Conservation (phyloP, 306 rosid species). For the Datisca glomerata region DNA sequence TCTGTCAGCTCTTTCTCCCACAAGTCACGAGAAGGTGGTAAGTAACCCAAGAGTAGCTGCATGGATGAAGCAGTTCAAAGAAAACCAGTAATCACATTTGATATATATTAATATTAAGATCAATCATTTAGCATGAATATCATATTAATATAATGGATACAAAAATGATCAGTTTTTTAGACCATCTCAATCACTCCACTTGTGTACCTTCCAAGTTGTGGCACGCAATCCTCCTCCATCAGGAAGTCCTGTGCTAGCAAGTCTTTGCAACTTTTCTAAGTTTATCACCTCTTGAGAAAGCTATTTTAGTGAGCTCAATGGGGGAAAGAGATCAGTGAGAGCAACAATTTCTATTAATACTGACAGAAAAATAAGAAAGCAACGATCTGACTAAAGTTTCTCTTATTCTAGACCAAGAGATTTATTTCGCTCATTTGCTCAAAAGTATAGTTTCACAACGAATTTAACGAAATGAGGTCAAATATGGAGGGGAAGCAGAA, state of each 20-base stretch:
- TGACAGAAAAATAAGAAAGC: too few relatives aligned
- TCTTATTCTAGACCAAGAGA: too few relatives aligned
- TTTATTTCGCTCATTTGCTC: too few relatives aligned
- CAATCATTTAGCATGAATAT: too few relatives aligned
- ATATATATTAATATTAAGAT: too few relatives aligned
- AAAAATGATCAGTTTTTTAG: too few relatives aligned
- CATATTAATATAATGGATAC: too few relatives aligned
- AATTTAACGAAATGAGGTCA: too few relatives aligned
- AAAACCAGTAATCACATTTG: slow-evolving; percentile 17
- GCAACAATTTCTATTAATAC: too few relatives aligned
- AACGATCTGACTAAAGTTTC: too few relatives aligned
- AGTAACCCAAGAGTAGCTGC: slow-evolving; percentile 73
- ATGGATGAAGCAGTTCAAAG: slow-evolving; percentile 23
- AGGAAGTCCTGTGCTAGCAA: slow-evolving; percentile 56
- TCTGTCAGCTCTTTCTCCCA: slow-evolving; percentile 53
- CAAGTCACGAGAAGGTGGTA: slow-evolving; percentile 49
- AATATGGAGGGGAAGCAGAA: background rate
- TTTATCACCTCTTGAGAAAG: slow-evolving; percentile 50
- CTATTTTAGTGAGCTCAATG: slow-evolving; percentile 13
- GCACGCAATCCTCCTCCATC: slow-evolving; percentile 68
- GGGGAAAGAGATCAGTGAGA: background rate
- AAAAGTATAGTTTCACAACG: too few relatives aligned
- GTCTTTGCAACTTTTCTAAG: slow-evolving; percentile 64
- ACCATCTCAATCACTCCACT: too few relatives aligned
- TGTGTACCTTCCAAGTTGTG: slow-evolving; percentile 58